Evolutionary conservation across 495 filamentous ascomycete species (phyloP).

Genomic region (Neurospora intermedia): DNA sequence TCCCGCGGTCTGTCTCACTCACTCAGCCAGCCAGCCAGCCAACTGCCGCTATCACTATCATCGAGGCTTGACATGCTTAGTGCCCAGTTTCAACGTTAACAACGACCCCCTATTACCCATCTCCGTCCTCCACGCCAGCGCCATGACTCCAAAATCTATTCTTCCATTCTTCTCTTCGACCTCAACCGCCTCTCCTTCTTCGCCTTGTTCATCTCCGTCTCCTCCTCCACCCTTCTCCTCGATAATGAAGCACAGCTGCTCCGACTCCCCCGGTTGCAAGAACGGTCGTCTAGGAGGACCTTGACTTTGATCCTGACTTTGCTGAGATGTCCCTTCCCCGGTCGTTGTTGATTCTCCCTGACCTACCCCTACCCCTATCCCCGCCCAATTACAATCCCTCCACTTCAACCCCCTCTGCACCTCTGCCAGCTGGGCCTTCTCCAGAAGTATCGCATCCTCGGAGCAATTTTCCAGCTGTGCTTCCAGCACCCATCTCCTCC

Average conservation of each 20-base stretch:
- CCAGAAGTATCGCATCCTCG: constrained; percentile 52
- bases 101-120: constrained; percentile 87
- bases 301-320: neutral
- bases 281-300: constrained; percentile 35
- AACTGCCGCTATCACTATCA: neutral
- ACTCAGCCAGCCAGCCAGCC: neutral
- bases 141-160: constrained; percentile 67
- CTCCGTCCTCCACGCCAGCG: constrained; percentile 75
- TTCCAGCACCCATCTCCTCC: constrained; percentile 56
- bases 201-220: constrained; percentile 20
- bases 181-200: constrained; percentile 27
- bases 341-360: neutral
- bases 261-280: constrained; percentile 73
- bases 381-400: constrained; percentile 42
- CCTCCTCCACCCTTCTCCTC: constrained; percentile 43
- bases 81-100: constrained; percentile 73
- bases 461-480: constrained; percentile 92
- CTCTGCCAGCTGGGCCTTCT: constrained; percentile 39
- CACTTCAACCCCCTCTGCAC: constrained; percentile 36
- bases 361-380: neutral
- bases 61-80: constrained; percentile 20
- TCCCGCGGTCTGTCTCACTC: neutral
- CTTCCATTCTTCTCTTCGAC: constrained; percentile 43
- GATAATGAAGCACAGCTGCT: constrained; percentile 85
- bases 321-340: constrained; percentile 12